Conservation (phyloP, 2,329 filamentous ascomycete genomes). For the Diplodia sapinea region DNA sequence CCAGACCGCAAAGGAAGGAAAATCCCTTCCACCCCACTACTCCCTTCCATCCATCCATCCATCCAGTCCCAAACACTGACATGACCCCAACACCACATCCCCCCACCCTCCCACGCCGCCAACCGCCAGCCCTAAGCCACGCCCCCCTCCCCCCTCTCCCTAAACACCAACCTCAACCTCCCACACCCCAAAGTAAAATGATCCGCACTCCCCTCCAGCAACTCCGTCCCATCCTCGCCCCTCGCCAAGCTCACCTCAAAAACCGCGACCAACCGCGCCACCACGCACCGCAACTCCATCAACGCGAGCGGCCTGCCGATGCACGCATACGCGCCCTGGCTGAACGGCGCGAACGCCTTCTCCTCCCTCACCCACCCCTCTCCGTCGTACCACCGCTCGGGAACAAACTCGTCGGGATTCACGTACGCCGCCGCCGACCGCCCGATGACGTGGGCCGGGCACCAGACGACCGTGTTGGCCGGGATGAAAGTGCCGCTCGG, state of each 20-base stretch:
- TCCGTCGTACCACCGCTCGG: constrained; percentile 22
- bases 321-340: constrained; percentile 3
- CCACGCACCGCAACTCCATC: constrained; percentile 51
- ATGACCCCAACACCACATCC: too few species aligned
- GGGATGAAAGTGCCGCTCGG: constrained; percentile 41
- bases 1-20: too few species aligned
- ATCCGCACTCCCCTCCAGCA: constrained; percentile 23
- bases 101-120: too few species aligned
- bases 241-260: constrained; percentile 58
- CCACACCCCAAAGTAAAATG: constrained; percentile 27
- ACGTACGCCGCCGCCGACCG: constrained; percentile 21
- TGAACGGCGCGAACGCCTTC: constrained; percentile 21
- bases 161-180: constrained; percentile 15
- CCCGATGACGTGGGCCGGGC: constrained; percentile 34
- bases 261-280: constrained; percentile 66
- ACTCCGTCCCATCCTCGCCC: constrained; percentile 9
- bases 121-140: too few species aligned
- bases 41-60: too few species aligned
- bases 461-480: constrained; percentile 37
- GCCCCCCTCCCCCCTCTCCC: neutral
- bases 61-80: too few species aligned
- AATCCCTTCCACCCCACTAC: too few species aligned
- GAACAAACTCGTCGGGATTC: constrained; percentile 3
- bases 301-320: constrained; percentile 13
- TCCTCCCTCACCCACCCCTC: constrained; percentile 40